Evolutionary conservation across 176 grass and related monocot genomes (phyloP).

Genomic region (Eleusine indica): DNA sequence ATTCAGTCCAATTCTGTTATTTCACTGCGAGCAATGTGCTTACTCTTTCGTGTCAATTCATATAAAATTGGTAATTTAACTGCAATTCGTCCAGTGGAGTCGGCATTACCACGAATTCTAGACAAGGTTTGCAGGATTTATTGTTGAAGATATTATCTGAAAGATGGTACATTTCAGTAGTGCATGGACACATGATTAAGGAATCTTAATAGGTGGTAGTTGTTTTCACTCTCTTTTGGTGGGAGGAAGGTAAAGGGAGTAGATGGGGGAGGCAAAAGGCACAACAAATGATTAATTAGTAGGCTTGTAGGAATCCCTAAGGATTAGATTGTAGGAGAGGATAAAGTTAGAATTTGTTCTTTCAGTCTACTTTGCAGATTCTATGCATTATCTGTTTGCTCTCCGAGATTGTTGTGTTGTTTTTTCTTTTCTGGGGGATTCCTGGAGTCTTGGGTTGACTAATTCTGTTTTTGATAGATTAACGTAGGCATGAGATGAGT

Average conservation of each 20-base stretch:
- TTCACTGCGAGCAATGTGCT: slow-evolving; percentile 3
- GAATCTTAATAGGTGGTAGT: slow-evolving; percentile 44
- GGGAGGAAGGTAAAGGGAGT: slow-evolving; percentile 28
- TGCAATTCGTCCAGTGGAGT: not conserved
- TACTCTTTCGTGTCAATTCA: not conserved
- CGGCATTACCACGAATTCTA: not conserved
- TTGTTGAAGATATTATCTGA: slow-evolving; percentile 39
- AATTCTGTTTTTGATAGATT: slow-evolving; percentile 42
- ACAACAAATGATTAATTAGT: slow-evolving; percentile 42
- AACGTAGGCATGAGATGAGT: slow-evolving; percentile 5
- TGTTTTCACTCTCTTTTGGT: slow-evolving; percentile 35
- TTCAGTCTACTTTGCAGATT: slow-evolving; percentile 35
- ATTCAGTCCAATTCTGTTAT: slow-evolving; percentile 4
- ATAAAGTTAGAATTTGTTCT: slow-evolving; percentile 41
- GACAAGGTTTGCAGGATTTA: slow-evolving; percentile 26
- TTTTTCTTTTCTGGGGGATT: not conserved
- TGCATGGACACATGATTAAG: slow-evolving; percentile 51
- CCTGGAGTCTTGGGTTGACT: slow-evolving; percentile 33
- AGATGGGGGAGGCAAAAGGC: slow-evolving; percentile 43
- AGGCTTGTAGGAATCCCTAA: slow-evolving; percentile 38
- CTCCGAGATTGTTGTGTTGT: not conserved
- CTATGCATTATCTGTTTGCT: slow-evolving; percentile 32
- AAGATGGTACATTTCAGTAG: slow-evolving; percentile 34
- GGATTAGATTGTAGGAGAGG: slow-evolving; percentile 42
- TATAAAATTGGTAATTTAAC: slow-evolving; percentile 6